phyloP scores from a whole-genome alignment of 2,329 filamentous ascomycete genomes.

The Elsinoe perseae region DNA sequence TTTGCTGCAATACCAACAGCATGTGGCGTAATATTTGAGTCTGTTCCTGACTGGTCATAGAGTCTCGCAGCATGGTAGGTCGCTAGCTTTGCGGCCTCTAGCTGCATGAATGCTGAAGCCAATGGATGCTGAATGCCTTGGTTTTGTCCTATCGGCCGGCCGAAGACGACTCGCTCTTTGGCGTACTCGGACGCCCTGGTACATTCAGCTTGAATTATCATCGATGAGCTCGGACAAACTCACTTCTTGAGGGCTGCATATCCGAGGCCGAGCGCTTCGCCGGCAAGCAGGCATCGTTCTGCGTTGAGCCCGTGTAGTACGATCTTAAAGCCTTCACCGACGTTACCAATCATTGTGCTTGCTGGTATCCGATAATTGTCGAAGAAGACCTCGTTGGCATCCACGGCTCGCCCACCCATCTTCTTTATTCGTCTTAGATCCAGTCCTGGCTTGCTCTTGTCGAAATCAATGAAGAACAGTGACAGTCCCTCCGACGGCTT shows the following conservation, averaged over 20 bases:
- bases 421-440: slow-evolving; percentile 68
- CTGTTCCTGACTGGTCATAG: slow-evolving; percentile 45
- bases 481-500: slow-evolving; percentile 70
- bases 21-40: slow-evolving; percentile 36
- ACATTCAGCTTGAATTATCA: background rate
- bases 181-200: slow-evolving; percentile 55
- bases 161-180: slow-evolving; percentile 57
- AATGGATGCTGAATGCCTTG: slow-evolving; percentile 59
- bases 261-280: slow-evolving; percentile 43
- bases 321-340: slow-evolving; percentile 66
- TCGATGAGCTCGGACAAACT: background rate
- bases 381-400: slow-evolving; percentile 84
- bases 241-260: slow-evolving; percentile 33
- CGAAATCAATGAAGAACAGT: slow-evolving; percentile 72
- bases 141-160: slow-evolving; percentile 58
- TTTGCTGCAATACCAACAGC: slow-evolving; percentile 50
- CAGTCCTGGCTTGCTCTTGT: slow-evolving; percentile 52
- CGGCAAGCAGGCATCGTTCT: slow-evolving; percentile 61
- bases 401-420: slow-evolving; percentile 75
- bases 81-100: slow-evolving; percentile 53
- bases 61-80: slow-evolving; percentile 54
- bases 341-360: slow-evolving; percentile 58
- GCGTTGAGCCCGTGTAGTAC: slow-evolving; percentile 74
- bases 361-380: slow-evolving; percentile 64
- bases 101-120: slow-evolving; percentile 56